Conservation (phyloP, 2,329 filamentous ascomycete species). For the Cercospora sojina region DNA sequence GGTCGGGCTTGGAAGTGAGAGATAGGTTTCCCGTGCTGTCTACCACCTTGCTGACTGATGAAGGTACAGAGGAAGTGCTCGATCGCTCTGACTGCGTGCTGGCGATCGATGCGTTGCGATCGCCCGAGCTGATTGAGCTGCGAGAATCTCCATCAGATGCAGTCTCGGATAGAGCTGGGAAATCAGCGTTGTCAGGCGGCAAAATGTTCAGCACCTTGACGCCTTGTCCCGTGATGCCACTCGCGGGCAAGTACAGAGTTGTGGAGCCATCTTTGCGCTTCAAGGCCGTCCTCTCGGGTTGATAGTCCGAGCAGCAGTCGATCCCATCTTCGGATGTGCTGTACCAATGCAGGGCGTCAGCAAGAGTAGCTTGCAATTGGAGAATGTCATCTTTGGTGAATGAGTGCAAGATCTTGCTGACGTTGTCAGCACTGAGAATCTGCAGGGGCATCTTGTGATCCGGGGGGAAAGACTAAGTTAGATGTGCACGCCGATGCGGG, state of each 20-base stretch:
- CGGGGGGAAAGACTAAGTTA: not conserved
- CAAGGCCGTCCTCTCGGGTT: slow-evolving; percentile 61
- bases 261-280: slow-evolving; percentile 61
- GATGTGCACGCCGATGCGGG: not conserved
- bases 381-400: slow-evolving; percentile 58
- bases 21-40: slow-evolving; percentile 31
- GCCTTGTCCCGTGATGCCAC: slow-evolving; percentile 58
- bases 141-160: slow-evolving; percentile 29
- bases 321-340: slow-evolving; percentile 59
- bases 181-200: slow-evolving; percentile 34
- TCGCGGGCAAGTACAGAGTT: slow-evolving; percentile 67
- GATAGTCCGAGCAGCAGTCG: slow-evolving; percentile 59
- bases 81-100: slow-evolving; percentile 34
- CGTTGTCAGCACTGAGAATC: slow-evolving; percentile 57
- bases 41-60: slow-evolving; percentile 29
- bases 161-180: slow-evolving; percentile 30
- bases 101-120: slow-evolving; percentile 34
- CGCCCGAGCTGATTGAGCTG: slow-evolving; percentile 32
- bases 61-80: slow-evolving; percentile 18
- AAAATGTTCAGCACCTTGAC: slow-evolving; percentile 64
- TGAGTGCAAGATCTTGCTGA: slow-evolving; percentile 56
- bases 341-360: slow-evolving; percentile 63
- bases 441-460: slow-evolving; percentile 56
- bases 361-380: slow-evolving; percentile 57
- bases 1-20: slow-evolving; percentile 27